Conservation (phyloP, 2,329 filamentous ascomycete genomes). For the Leptographium procerum region DNA sequence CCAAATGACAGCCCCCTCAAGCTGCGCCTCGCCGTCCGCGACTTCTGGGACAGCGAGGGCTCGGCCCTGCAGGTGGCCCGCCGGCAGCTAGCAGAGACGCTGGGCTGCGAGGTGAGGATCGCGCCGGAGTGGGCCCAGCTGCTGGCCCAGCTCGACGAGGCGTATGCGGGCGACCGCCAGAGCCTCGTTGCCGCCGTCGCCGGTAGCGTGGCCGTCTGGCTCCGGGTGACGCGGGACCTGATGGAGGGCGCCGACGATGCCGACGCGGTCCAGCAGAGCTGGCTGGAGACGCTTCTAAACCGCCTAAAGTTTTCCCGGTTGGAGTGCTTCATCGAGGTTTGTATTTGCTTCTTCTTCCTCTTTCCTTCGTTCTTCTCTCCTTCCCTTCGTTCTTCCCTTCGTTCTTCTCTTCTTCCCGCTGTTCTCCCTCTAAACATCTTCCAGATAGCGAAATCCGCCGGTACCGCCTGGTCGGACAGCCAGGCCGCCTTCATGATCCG, state of each 20-base stretch:
- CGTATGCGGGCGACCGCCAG: constrained; percentile 26
- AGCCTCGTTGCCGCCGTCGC: constrained; percentile 26
- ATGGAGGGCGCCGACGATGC: constrained; percentile 14
- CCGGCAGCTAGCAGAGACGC: constrained; percentile 17
- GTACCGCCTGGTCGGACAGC: constrained; percentile 26
- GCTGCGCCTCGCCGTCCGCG: constrained; percentile 29
- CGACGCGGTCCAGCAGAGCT: constrained; percentile 28
- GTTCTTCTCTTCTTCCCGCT: no score
- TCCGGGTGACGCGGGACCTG: constrained; percentile 25
- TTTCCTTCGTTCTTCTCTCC: neutral
- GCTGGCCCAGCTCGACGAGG: constrained; percentile 22
- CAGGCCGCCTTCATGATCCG: constrained; percentile 26
- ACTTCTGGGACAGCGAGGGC: constrained; percentile 27
- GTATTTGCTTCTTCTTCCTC: neutral
- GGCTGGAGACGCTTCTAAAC: constrained; percentile 31
- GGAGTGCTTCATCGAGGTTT: constrained; percentile 22
- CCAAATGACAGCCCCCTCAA: constrained; percentile 31
- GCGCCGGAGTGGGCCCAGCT: constrained; percentile 34
- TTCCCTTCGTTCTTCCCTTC: neutral
- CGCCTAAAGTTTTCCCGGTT: constrained; percentile 18
- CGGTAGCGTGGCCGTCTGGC: constrained; percentile 27
- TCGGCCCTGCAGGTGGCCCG: constrained; percentile 23
- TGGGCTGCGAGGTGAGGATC: constrained; percentile 28
- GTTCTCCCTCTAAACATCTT: no score
- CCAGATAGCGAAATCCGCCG: constrained; percentile 11